Percentiles rank a stretch among this genome's conserved stretches.
phyloP scores from a whole-genome alignment of 345 rosid genomes.

The Turritis glabra region DNA sequence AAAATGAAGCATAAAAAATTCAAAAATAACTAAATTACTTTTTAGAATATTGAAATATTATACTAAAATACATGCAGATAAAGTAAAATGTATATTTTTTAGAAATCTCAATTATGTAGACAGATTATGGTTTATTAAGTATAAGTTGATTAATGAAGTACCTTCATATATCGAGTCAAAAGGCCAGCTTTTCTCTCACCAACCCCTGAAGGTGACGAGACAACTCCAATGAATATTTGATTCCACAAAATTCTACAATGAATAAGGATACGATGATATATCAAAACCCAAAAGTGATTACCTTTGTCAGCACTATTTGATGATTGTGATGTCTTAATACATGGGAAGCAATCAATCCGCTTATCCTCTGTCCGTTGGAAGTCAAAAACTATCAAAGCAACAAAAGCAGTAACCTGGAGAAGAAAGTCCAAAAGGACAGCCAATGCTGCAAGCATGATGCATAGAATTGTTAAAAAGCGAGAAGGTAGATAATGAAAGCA shows the following conservation, averaged over 20 bases:
- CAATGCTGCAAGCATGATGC: conserved; percentile 64
- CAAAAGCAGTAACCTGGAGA: conserved; percentile 97
- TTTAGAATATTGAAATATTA: not conserved
- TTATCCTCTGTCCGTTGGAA: conserved; percentile 70
- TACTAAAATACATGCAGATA: not conserved
- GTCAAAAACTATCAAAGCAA: conserved; percentile 90
- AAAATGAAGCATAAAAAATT: conserved; percentile 5
- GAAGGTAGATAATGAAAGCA: not conserved
- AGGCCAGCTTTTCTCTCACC: conserved; percentile 67
- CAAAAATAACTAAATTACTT: conserved; percentile 12
- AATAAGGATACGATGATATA: not conserved
- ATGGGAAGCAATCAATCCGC: conserved; percentile 93
- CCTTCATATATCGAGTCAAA: conserved; percentile 93
- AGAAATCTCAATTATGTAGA: not conserved
- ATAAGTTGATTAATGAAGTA: conserved; percentile 30
- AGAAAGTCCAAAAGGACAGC: conserved; percentile 96
- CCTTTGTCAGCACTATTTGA: conserved; percentile 68
- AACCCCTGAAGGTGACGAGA: conserved; percentile 53
- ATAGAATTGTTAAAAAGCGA: conserved; percentile 18
- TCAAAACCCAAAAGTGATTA: conserved; percentile 27
- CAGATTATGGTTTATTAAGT: not conserved
- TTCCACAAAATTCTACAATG: conserved; percentile 14
- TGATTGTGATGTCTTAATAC: conserved; percentile 56
- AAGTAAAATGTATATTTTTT: not conserved
- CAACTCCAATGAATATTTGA: conserved; percentile 24